Conservation (phyloP, 306 rosid genomes). For the Fragaria nilgerrensis region DNA sequence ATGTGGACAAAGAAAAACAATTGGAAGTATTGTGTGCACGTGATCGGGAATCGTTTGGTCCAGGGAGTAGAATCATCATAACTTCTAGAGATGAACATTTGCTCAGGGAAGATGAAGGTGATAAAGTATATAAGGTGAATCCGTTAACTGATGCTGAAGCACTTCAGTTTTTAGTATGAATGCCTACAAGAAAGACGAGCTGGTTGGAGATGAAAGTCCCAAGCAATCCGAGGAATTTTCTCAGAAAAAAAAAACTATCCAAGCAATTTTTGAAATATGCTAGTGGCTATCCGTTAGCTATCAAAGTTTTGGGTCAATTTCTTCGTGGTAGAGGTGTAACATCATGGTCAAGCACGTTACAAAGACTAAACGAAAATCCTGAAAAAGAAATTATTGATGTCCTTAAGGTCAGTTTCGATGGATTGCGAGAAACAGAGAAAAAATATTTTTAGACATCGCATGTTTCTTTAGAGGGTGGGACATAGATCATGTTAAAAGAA, state of each 20-base stretch:
- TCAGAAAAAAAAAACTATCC: not conserved
- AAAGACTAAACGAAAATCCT: not conserved
- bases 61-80: constrained; percentile 15
- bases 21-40: not conserved
- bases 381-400: not conserved
- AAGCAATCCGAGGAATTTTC: not conserved
- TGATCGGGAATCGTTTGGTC: not conserved
- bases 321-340: not conserved
- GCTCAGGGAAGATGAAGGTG: not conserved
- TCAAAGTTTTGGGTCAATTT: constrained; percentile 9
- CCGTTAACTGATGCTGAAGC: not conserved
- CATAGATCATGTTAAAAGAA: constrained; percentile 3
- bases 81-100: constrained; percentile 17
- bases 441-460: constrained; percentile 19
- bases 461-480: constrained; percentile 8
- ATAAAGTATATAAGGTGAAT: not conserved
- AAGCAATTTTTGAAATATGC: constrained; percentile 12
- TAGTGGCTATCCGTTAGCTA: constrained; percentile 19
- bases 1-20: constrained; percentile 12
- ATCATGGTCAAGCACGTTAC: constrained; percentile 1
- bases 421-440: not conserved
- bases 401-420: constrained; percentile 16
- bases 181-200: not conserved
- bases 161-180: not conserved
- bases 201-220: not conserved